Percentiles rank a stretch among this genome's conserved stretches.
Conservation (phyloP, 305 asterid species). For the Fraxinus ornus region DNA sequence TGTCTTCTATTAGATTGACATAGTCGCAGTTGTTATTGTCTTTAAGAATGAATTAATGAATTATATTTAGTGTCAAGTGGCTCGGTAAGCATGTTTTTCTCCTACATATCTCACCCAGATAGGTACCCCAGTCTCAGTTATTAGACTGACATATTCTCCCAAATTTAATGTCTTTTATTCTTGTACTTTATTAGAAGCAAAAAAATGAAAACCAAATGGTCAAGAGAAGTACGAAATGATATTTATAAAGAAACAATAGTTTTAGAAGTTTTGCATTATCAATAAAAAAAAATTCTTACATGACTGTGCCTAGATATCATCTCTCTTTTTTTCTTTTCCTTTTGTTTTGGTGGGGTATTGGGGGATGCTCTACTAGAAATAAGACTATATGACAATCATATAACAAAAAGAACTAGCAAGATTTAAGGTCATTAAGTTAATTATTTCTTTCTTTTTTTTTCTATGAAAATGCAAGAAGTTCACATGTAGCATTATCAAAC, state of each 20-base stretch:
- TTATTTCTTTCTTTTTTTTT: background rate
- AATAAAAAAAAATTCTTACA: background rate
- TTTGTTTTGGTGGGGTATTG: background rate
- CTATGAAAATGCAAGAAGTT: background rate
- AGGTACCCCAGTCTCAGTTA: background rate
- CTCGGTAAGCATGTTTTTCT: background rate
- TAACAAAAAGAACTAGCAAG: background rate
- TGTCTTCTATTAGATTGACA: background rate
- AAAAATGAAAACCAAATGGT: background rate
- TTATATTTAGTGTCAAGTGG: background rate
- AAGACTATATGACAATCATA: background rate
- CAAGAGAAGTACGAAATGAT: background rate
- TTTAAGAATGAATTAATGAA: background rate
- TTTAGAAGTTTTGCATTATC: background rate
- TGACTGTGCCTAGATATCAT: background rate
- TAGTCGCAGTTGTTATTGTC: background rate
- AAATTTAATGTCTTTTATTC: background rate
- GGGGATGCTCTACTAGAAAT: background rate
- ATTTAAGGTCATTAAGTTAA: background rate
- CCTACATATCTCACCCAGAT: background rate
- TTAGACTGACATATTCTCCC: background rate
- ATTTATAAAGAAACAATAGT: background rate
- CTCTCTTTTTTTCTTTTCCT: background rate
- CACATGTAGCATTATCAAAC: background rate
- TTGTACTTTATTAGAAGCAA: background rate